Base-by-base conservation (phyloP, 176 grass and related monocot species). In the Triticum timopheevii region DNA sequence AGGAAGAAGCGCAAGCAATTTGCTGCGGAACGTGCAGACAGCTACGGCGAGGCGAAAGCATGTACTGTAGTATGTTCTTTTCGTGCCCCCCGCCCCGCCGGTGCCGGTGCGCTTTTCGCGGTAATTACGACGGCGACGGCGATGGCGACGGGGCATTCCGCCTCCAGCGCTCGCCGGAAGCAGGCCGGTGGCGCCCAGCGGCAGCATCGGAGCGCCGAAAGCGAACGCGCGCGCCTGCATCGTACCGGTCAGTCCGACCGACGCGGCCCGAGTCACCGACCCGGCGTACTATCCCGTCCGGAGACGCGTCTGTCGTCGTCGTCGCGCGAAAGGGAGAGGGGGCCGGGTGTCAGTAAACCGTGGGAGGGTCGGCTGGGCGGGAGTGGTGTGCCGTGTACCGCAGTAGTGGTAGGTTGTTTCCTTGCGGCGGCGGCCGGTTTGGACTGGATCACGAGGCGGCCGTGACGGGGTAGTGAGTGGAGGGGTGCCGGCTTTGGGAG, bases 11-110 rank as follows among this genome's bases (percentile, higher is more conserved):
- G 19, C 54, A 8, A 58, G 56, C 56, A 59, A 59, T 19, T 59
- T 59, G 56, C 3, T 11, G 61, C n/a, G 33, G 65, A 75, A 89
- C 87, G 54, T 89, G 87, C 75, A 69, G 86, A 65, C 76, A 84
- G 33, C 66, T 27, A 31, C 75, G n/a, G 79, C 17, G 45, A 66
- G 13, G 54, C 19, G 19, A 22, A 28, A 28, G 42, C 50, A 30
- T 30, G 28, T 30, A 30, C 4, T n/a, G n/a, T n/a, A 1, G 13
- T 25, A 62, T 50, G 19, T 72, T 72, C 61, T 72, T 73, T 1
- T 61, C 22, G 22, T 39, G 85, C 56, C 39, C 50, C 6, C 47
- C 47, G 12, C 11, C 47, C 13, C 54, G 33, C 27, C 58, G 10
- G 23, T 15, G 58, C 23, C 42, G 45, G 74, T 16, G 38, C 68